phyloP scores from a whole-genome alignment of 345 rosid species.

The Camelina laxa region DNA sequence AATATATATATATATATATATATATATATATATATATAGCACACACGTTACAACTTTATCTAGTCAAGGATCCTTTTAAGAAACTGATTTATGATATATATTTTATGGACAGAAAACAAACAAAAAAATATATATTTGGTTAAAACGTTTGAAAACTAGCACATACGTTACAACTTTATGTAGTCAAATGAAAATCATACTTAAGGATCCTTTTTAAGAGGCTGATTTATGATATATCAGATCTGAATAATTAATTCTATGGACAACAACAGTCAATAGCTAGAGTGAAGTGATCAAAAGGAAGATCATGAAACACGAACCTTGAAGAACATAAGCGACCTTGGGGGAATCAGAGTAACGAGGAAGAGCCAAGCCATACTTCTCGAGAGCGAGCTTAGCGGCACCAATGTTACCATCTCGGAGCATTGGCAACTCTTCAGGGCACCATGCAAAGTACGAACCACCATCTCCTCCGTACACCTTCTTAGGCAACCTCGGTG shows the following conservation, averaged over 20 bases:
- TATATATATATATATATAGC: too few species aligned
- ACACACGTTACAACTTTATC: too few species aligned
- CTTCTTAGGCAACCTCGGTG: slow-evolving; percentile 73
- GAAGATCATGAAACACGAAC: slow-evolving; percentile 38
- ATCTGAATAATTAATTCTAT: background rate
- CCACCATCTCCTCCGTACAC: slow-evolving; percentile 77
- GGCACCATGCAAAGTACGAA: slow-evolving; percentile 80
- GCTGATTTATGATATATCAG: background rate
- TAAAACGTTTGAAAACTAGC: too few species aligned
- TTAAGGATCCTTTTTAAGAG: background rate
- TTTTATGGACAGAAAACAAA: too few species aligned
- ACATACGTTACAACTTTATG: too few species aligned
- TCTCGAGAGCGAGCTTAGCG: slow-evolving; percentile 81
- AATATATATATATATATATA: too few species aligned
- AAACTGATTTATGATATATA: too few species aligned
- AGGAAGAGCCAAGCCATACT: slow-evolving; percentile 85
- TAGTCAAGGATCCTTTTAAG: too few species aligned
- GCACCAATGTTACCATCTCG: slow-evolving; percentile 82
- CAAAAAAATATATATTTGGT: too few species aligned
- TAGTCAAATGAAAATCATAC: too few species aligned
- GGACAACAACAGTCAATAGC: background rate
- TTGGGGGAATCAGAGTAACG: slow-evolving; percentile 84
- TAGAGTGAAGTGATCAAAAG: background rate
- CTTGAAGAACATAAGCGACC: slow-evolving; percentile 94
- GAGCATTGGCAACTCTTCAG: slow-evolving; percentile 79